Base-by-base conservation (phyloP, 208 protist species). In the Leishmania braziliensis region DNA sequence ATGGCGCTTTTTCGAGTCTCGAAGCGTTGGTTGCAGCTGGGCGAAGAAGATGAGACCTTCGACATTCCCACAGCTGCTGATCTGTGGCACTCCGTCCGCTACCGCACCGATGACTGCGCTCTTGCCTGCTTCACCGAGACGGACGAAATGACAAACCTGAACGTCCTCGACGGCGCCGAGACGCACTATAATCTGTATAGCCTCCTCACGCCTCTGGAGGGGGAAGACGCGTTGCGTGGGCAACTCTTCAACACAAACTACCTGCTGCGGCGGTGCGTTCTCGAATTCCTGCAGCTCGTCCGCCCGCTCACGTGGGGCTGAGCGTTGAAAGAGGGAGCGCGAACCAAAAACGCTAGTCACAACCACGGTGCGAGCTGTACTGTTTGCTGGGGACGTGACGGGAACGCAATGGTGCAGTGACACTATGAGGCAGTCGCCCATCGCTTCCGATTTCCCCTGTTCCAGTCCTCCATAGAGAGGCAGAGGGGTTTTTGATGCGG, bases 1-100 rank as follows among this genome's bases (percentile, higher is more conserved):
- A 93, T 98, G 90, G 92, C 93, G 23, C 90, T 98, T 2, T 98
- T 98, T 70, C 94, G 96, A n/a, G 82, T 97, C 18, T 96, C 94
- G 36, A 90, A 88, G 82, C 76, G 75, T 23, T 83, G 60, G 36
- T 87, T 90, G 68, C 78, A 43, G 3, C 56, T 77, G 0, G 91
- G 91, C 33, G 71, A 84, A 50, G 92, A 95, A 60, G 86, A 89
- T 54, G 82, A 91, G 26, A 78, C 75, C 1, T 87, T 84, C 39
- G 86, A 90, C 65, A 88, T 77, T 68, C 78, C 83, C 78, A 68
- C 68, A 48, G 58, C 78, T 20, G 78, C 56, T 36, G 90, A 87
- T 46, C 58, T 84, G 74, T 97, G 92, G 89, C 77, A 92, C 78
- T 90, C 88, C 36, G 77, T 98, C 46, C 94, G 95, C 33, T 98